Conservation (phyloP, 2,329 filamentous ascomycete genomes). For the Fusarium foetens region DNA sequence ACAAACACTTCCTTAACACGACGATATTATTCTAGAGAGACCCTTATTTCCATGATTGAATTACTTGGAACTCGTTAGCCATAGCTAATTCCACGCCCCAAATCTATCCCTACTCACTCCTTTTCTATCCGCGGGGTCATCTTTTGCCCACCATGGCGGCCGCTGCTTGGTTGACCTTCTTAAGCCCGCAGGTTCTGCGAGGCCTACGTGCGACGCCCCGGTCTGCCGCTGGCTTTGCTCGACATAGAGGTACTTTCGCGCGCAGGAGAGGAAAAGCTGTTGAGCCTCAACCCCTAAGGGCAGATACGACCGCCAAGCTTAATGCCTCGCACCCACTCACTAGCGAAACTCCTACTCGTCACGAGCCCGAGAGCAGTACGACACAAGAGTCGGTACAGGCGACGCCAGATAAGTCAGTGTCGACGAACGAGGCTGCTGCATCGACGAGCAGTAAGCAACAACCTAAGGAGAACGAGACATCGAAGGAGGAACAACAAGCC, state of each 20-base stretch:
- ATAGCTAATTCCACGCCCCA: conserved; percentile 2
- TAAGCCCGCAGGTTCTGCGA: conserved; percentile 75
- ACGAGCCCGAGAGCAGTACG: conserved; percentile 2
- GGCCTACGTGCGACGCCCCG: conserved; percentile 51
- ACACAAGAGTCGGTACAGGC: conserved; percentile 15
- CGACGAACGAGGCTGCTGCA: conserved; percentile 7
- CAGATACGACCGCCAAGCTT: conserved; percentile 31
- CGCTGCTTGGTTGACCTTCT: conserved; percentile 70
- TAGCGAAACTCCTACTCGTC: conserved; percentile 20
- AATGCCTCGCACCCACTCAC: conserved; percentile 29
- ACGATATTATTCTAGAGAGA: background rate
- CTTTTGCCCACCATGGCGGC: conserved; percentile 65
- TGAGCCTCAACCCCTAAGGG: conserved; percentile 57
- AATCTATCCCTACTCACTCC: background rate
- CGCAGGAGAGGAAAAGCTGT: conserved; percentile 70
- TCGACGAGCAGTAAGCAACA: conserved; percentile 11
- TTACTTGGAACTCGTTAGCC: conserved; percentile 23
- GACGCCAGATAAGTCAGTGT: background rate
- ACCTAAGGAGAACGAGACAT: conserved; percentile 10
- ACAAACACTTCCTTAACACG: background rate
- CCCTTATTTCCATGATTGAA: conserved; percentile 28
- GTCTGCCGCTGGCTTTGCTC: conserved; percentile 53
- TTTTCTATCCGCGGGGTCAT: conserved; percentile 6
- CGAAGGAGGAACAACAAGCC: conserved; percentile 35
- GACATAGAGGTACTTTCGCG: conserved; percentile 59